Evolutionary conservation across 257 asterid genomes (phyloP).

Genomic region (Galeopsis tetrahit): DNA sequence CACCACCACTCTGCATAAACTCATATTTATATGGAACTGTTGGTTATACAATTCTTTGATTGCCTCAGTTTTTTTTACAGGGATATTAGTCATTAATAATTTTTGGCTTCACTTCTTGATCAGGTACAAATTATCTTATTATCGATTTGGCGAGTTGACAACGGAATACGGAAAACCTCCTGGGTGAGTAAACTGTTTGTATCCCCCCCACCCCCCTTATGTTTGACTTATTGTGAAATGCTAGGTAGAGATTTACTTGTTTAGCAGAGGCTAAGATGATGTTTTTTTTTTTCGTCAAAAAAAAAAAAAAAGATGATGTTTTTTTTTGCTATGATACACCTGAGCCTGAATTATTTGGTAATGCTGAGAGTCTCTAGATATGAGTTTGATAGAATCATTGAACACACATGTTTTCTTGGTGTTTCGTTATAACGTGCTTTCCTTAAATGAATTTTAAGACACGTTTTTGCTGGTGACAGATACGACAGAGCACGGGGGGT

Average conservation of each 20-base stretch:
- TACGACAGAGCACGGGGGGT: conserved; percentile 98
- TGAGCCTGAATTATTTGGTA: neutral
- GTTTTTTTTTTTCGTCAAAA: no score
- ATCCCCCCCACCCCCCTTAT: neutral
- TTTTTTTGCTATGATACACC: neutral
- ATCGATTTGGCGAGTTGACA: conserved; percentile 95
- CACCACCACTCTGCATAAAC: neutral
- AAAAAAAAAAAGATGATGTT: no score
- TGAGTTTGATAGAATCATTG: no score
- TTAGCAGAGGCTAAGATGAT: neutral
- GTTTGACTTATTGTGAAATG: neutral
- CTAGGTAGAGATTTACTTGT: conserved; percentile 11
- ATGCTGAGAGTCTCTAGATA: neutral
- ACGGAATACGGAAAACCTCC: conserved; percentile 97
- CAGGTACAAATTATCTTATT: conserved; percentile 95
- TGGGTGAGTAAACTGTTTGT: conserved; percentile 66
- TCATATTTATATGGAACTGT: neutral
- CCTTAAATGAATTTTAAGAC: no score
- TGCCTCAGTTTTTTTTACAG: neutral
- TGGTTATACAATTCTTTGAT: neutral
- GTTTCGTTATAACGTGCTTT: no score
- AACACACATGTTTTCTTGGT: no score
- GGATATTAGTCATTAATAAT: conserved; percentile 13
- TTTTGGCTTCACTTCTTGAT: conserved; percentile 33
- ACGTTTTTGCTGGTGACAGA: conserved; percentile 44